phyloP scores from a whole-genome alignment of 177 flowering plant species.

The Vitis hybrid region DNA sequence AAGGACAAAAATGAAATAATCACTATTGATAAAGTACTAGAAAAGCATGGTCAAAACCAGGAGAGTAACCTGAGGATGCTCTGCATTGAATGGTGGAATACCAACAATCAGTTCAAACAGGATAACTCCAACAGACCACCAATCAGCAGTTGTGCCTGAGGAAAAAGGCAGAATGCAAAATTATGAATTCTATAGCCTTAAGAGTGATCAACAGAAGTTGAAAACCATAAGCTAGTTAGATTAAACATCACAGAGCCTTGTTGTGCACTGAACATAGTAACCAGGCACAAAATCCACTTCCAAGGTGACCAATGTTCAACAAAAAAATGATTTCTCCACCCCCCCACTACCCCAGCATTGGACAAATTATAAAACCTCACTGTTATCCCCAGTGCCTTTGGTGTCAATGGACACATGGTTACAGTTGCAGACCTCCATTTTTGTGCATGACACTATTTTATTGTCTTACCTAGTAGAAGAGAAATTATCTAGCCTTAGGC shows the following conservation, averaged over 20 bases:
- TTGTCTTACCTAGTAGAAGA: too few relatives aligned
- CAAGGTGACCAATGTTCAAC: background rate
- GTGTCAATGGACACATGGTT: too few relatives aligned
- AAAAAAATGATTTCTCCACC: background rate
- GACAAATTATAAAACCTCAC: too few relatives aligned
- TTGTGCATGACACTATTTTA: too few relatives aligned
- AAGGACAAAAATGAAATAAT: background rate
- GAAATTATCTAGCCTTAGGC: too few relatives aligned
- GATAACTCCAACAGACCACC: constrained; percentile 97
- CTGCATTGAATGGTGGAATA: constrained; percentile 93
- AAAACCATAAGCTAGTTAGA: background rate
- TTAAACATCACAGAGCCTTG: background rate
- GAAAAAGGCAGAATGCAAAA: background rate
- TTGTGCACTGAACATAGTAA: background rate
- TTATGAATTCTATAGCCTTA: background rate
- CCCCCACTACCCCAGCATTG: too few relatives aligned
- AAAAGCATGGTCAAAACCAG: background rate
- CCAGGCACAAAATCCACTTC: background rate
- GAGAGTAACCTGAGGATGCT: constrained; percentile 79
- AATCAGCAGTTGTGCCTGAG: constrained; percentile 83
- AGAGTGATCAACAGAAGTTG: constrained; percentile 7
- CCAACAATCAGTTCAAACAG: constrained; percentile 87
- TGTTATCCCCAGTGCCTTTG: too few relatives aligned
- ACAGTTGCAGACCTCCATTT: too few relatives aligned
- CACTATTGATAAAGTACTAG: background rate